Evolutionary conservation across 768 basidiomycete species (phyloP).

Genomic region (Termitomyces sp.): DNA sequence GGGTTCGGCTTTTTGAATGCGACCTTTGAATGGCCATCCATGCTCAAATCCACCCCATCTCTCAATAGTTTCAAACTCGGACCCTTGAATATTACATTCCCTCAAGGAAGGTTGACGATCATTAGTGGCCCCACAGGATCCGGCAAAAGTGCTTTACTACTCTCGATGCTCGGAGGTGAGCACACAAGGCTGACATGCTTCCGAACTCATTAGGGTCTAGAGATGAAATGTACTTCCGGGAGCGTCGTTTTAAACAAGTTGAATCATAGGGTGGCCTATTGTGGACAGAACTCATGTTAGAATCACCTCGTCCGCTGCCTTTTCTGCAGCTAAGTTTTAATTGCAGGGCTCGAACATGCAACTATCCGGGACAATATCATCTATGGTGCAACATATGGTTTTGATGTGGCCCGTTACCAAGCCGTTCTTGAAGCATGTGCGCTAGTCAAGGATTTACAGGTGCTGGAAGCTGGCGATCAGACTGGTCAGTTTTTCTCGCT

Average conservation of each 20-base stretch:
- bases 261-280: slow-evolving; percentile 60
- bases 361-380: slow-evolving; percentile 79
- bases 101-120: slow-evolving; percentile 49
- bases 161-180: slow-evolving; percentile 63
- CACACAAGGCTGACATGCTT: neutral
- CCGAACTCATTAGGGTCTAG: slow-evolving; percentile 23
- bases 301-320: neutral
- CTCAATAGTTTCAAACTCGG: slow-evolving; percentile 47
- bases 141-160: slow-evolving; percentile 61
- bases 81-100: slow-evolving; percentile 53
- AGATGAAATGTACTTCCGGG: slow-evolving; percentile 55
- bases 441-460: slow-evolving; percentile 60
- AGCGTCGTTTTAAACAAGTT: slow-evolving; percentile 49
- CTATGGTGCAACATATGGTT: slow-evolving; percentile 58
- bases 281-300: slow-evolving; percentile 60
- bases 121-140: slow-evolving; percentile 64
- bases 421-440: slow-evolving; percentile 72
- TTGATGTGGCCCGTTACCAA: slow-evolving; percentile 58
- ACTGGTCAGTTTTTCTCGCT: slow-evolving; percentile 41
- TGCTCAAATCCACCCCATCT: slow-evolving; percentile 18
- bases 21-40: slow-evolving; percentile 51
- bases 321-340: slow-evolving; percentile 17
- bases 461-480: slow-evolving; percentile 71
- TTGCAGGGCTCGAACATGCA: slow-evolving; percentile 69
- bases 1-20: slow-evolving; percentile 51